Conservation (phyloP, 805 yeast species). For the Candida tallmaniae region DNA sequence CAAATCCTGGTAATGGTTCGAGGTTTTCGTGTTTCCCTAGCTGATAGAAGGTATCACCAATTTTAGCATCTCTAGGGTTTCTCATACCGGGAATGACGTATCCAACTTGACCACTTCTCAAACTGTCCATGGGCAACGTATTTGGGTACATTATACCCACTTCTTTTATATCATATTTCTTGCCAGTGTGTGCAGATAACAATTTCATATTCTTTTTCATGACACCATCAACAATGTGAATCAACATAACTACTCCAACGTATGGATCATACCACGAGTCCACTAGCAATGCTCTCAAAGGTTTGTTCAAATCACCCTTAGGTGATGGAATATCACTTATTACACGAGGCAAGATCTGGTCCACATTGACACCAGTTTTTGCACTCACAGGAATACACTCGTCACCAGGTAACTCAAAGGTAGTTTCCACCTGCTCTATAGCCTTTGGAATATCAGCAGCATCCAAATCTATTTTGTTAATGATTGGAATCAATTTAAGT, state of each 20-base stretch:
- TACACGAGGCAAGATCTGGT: conserved; percentile 72
- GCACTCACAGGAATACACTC: conserved; percentile 87
- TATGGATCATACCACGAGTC: conserved; percentile 97
- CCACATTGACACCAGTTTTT: conserved; percentile 82
- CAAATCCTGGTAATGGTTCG: conserved; percentile 88
- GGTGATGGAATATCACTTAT: conserved; percentile 82
- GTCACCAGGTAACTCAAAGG: conserved; percentile 72
- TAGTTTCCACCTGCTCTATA: conserved; percentile 76
- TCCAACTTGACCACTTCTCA: conserved; percentile 91
- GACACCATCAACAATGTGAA: conserved; percentile 80
- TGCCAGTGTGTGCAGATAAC: conserved; percentile 69
- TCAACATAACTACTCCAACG: conserved; percentile 83
- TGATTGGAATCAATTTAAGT: conserved; percentile 77
- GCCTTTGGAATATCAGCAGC: conserved; percentile 81
- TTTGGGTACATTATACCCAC: conserved; percentile 97
- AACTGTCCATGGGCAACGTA: conserved; percentile 53
- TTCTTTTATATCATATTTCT: conserved; percentile 82
- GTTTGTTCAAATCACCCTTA: conserved; percentile 45
- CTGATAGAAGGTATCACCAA: conserved; percentile 85
- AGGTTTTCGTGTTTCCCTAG: conserved; percentile 50
- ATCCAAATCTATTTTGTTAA: conserved; percentile 86
- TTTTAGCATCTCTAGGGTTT: conserved; percentile 75
- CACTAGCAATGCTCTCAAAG: conserved; percentile 75
- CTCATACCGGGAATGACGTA: conserved; percentile 95
- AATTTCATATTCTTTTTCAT: conserved; percentile 72